Base-by-base conservation (phyloP, 805 yeast genomes). In the Alloascoidea hylecoeti region DNA sequence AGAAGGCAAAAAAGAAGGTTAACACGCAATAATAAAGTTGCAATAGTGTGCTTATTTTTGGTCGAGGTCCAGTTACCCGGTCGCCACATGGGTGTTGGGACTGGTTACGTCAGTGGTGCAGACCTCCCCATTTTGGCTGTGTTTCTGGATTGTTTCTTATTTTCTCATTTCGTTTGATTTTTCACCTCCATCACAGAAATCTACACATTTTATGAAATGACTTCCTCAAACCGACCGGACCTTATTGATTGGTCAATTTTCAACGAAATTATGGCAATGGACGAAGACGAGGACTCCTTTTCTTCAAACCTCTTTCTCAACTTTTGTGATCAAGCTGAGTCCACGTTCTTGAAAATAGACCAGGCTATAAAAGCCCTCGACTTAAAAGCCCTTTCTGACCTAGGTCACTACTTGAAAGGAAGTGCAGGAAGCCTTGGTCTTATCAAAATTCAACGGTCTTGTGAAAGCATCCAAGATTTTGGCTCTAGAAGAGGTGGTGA, bases 391-490 rank as follows among this genome's bases (percentile, higher is more conserved):
- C 60, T 92, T 40, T 78, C 88, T 15, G 66, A 75, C 12, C 61
- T 81, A 48, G 98, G 98, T 12, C 98, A 92, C 55, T 92, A 84
- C 52, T 65, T 92, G 40, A 92, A 92, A 55, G 98, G 98, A 35
- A 79, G 94, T 9, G 94, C 96, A 1, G 95, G 96, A 2, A 89
- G 96, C 1, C 63, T 92, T 41, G 98, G 98, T 2, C 66, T 92
- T 40, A 72, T 71, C 35, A 75, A 76, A 43, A 82, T 92, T 37
- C 86, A 86, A 41, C 71, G 75, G 51, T 80, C 86, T 48, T 92
- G 98, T 59, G 98, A 88, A 57, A 66, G 88, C 46, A 88, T 92
- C 44, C 98, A 92, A 57, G 88, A 88, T 54, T 74, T 83, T 46
- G 97, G 95, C 16, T 71, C 72, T 42, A 63, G 61, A 46, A 41